Percentiles rank a stretch among this genome's conserved stretches.
phyloP scores from a whole-genome alignment of 176 grass and related monocot species.

The Oryza glumipatula region DNA sequence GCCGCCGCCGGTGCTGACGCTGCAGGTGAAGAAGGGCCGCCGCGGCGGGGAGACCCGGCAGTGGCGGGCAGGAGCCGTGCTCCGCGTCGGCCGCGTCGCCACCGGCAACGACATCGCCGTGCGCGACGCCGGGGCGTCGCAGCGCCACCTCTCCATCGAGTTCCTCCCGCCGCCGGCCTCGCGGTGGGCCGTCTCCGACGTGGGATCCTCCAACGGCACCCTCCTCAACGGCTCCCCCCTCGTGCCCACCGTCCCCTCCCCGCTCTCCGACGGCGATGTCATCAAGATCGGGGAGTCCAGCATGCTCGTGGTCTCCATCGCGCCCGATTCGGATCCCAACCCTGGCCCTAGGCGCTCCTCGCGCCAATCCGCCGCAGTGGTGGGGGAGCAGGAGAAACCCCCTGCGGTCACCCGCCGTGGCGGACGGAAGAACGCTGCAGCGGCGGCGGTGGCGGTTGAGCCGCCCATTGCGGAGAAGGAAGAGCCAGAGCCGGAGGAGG shows the following conservation, averaged over 20 bases:
- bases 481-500: constrained; percentile 32
- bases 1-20: constrained; percentile 59
- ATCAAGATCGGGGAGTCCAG: constrained; percentile 76
- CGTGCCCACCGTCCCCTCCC: constrained; percentile 43
- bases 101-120: constrained; percentile 71
- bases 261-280: constrained; percentile 61
- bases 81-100: constrained; percentile 65
- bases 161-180: constrained; percentile 52
- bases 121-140: constrained; percentile 75
- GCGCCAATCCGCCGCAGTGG: constrained; percentile 7
- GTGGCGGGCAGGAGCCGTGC: constrained; percentile 34
- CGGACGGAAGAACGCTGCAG: constrained; percentile 30
- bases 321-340: constrained; percentile 18
- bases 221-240: constrained; percentile 59
- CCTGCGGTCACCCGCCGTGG: constrained; percentile 5
- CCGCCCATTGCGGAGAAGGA: constrained; percentile 2
- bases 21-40: constrained; percentile 72
- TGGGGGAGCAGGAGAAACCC: constrained; percentile 17
- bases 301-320: constrained; percentile 55
- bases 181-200: constrained; percentile 67
- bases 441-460: background rate
- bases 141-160: constrained; percentile 69
- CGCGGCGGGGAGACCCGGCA: constrained; percentile 51
- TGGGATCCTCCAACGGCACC: constrained; percentile 88
- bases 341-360: constrained; percentile 34